A percentile compares a stretch with the other conserved stretches of the same genome.
Conservation (phyloP, 148 eudicot species). For the Camellia japonica region DNA sequence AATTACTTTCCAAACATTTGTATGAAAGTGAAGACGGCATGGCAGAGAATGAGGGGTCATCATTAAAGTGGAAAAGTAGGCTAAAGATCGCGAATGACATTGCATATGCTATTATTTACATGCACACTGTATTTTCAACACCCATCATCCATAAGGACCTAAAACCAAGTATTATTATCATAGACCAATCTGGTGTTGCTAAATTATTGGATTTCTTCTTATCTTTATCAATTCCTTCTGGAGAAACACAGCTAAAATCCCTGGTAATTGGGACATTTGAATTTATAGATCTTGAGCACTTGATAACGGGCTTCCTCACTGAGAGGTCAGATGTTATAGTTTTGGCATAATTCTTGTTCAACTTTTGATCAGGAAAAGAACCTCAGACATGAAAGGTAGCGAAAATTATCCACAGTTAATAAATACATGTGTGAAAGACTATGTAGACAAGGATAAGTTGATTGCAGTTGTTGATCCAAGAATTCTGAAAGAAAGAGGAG, state of each 20-base stretch:
- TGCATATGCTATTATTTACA: constrained; percentile 5
- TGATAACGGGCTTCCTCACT: not conserved
- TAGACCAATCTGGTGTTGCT: constrained; percentile 15
- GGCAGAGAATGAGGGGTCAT: no score
- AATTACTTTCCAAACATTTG: not conserved
- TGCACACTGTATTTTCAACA: constrained; percentile 10
- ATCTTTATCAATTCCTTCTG: constrained; percentile 17
- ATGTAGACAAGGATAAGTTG: no score
- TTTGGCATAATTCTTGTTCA: constrained; percentile 15
- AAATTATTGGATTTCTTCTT: constrained; percentile 14
- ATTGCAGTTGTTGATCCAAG: not conserved
- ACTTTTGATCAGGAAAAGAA: not conserved
- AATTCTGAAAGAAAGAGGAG: not conserved
- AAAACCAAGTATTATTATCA: not conserved
- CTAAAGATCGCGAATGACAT: constrained; percentile 13
- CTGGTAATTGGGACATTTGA: not conserved
- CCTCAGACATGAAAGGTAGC: no score
- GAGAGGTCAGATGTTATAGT: constrained; percentile 20
- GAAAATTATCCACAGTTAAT: no score
- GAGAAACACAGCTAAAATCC: constrained; percentile 7
- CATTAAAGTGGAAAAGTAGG: constrained; percentile 9
- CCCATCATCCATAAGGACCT: not conserved
- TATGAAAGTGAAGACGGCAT: no score
- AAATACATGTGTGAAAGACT: no score
- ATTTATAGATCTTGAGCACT: not conserved